Conservation (phyloP, 768 basidiomycete genomes). For the Kwoniella botswanensis region DNA sequence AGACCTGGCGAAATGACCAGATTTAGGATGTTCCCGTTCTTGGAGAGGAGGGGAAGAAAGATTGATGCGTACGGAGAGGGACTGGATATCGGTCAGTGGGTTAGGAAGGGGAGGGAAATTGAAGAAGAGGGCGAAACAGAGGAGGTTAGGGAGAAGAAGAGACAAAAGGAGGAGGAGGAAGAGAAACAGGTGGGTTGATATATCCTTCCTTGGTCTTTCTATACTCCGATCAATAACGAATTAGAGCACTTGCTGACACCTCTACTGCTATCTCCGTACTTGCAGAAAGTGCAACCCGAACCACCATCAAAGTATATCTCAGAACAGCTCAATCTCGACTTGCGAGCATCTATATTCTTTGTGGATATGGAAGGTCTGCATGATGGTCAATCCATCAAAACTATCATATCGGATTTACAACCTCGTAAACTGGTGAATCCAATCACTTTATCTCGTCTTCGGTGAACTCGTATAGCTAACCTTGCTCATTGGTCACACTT, state of each 20-base stretch:
- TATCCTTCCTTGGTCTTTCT: neutral
- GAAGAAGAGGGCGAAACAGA: constrained; percentile 88
- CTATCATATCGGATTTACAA: constrained; percentile 93
- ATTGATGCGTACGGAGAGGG: constrained; percentile 97
- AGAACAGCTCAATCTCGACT: constrained; percentile 73
- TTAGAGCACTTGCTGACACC: too few relatives aligned
- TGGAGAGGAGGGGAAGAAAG: constrained; percentile 80
- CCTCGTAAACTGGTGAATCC: constrained; percentile 85
- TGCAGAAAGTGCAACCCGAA: constrained; percentile 74
- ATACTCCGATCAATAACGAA: too few relatives aligned
- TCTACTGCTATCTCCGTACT: too few relatives aligned
- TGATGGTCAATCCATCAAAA: constrained; percentile 95
- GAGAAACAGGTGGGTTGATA: constrained; percentile 70
- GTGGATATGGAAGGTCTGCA: constrained; percentile 96
- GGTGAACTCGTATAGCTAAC: neutral
- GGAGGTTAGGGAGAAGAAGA: constrained; percentile 73
- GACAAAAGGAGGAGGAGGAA: constrained; percentile 73
- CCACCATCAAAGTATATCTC: constrained; percentile 89
- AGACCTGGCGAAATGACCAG: constrained; percentile 59
- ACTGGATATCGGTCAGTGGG: constrained; percentile 93
- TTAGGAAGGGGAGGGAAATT: constrained; percentile 85
- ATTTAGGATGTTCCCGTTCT: constrained; percentile 96
- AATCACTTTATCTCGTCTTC: neutral
- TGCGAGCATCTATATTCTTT: constrained; percentile 85
- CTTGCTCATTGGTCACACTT: neutral